phyloP scores from a whole-genome alignment of 2,329 filamentous ascomycete species.

The Botryotinia globosa region DNA sequence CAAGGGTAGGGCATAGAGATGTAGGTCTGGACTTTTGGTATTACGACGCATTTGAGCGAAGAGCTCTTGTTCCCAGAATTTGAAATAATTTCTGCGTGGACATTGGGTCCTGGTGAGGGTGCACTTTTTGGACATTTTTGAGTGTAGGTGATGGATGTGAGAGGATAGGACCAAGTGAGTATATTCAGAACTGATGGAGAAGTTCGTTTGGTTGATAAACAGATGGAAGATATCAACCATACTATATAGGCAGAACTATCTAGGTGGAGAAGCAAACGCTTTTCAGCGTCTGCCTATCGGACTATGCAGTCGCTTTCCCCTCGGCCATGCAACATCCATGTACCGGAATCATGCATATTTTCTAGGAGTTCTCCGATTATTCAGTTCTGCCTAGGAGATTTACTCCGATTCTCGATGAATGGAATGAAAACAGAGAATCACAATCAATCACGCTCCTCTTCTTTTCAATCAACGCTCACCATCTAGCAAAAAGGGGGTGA shows the following conservation, averaged over 20 bases:
- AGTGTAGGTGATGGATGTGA: not conserved
- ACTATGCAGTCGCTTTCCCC: not conserved
- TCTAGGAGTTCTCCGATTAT: not conserved
- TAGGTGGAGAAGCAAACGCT: not conserved
- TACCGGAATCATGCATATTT: not conserved
- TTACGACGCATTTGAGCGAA: not conserved
- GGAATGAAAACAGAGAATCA: not conserved
- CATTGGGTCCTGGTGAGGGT: not conserved
- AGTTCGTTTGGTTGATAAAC: not conserved
- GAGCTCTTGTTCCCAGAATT: not conserved
- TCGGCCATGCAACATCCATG: not conserved
- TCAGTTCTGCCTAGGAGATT: not conserved
- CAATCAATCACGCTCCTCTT: not conserved
- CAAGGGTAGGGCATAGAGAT: not conserved
- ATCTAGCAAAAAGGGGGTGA: not conserved
- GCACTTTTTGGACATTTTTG: not conserved
- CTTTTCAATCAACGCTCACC: not conserved
- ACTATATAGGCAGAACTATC: not conserved
- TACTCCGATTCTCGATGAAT: not conserved
- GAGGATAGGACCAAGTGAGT: not conserved
- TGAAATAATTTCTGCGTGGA: not conserved
- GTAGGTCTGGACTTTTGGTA: not conserved
- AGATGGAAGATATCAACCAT: not conserved
- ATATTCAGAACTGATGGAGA: not conserved
- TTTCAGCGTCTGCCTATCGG: not conserved